A percentile compares a stretch with the other conserved stretches of the same genome.
Evolutionary conservation across 1,139 yeast species (phyloP).

Genomic region (Geotrichum bryndzae): DNA sequence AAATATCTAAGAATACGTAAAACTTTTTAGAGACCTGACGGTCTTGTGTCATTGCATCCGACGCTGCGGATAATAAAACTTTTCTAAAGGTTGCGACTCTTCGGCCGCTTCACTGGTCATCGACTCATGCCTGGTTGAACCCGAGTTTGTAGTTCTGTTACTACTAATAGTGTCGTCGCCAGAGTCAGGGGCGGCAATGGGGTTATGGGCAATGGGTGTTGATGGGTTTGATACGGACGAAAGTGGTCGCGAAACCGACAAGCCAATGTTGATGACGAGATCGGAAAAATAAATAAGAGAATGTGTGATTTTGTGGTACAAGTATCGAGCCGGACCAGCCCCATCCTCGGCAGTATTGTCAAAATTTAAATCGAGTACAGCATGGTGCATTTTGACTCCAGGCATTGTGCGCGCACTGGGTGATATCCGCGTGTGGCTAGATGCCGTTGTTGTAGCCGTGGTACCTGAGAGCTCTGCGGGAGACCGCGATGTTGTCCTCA

Average conservation of each 20-base stretch:
- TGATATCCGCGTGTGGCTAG: not conserved
- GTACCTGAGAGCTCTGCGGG: not conserved
- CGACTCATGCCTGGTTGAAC: not conserved
- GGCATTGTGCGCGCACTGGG: not conserved
- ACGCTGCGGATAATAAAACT: not conserved
- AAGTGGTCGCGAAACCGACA: constrained; percentile 13
- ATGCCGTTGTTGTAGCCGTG: not conserved
- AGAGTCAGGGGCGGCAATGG: not conserved
- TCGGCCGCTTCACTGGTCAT: not conserved
- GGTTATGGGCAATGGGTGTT: not conserved
- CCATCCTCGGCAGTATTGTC: not conserved
- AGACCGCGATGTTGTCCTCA: not conserved
- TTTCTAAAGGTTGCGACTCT: not conserved
- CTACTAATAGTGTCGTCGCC: not conserved
- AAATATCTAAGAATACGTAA: no score
- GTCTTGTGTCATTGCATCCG: not conserved
- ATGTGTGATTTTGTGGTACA: constrained; percentile 1
- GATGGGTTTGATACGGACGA: constrained; percentile 7
- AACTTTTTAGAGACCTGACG: not conserved
- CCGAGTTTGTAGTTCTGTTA: not conserved
- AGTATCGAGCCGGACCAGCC: not conserved
- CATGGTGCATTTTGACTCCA: not conserved
- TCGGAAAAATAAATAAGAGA: constrained; percentile 16
- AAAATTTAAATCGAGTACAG: not conserved
- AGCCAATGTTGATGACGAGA: constrained; percentile 12